Evolutionary conservation across 345 rosid genomes (phyloP).

Genomic region (Brassica nigra): DNA sequence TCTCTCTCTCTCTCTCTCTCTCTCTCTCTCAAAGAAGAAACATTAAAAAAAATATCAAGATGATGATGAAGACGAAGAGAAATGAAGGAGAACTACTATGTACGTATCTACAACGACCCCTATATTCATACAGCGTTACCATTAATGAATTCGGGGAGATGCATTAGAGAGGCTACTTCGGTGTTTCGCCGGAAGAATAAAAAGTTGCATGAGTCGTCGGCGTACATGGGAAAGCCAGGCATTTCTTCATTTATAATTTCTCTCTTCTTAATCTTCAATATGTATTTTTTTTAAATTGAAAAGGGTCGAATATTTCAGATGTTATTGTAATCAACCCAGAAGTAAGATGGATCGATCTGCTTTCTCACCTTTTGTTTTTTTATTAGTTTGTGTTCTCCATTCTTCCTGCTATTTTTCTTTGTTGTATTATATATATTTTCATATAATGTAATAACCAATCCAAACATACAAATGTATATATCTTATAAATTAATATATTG

Average conservation of each 20-base stretch:
- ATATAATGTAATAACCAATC: background rate
- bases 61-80: constrained; percentile 28
- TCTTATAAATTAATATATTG: background rate
- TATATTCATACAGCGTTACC: background rate
- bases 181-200: constrained; percentile 25
- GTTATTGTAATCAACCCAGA: background rate
- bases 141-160: background rate
- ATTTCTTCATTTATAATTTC: constrained; percentile 19
- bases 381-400: background rate
- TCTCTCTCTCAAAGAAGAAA: constrained; percentile 3
- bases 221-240: constrained; percentile 46
- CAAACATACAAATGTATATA: background rate
- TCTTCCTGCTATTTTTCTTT: background rate
- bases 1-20: constrained; percentile 2
- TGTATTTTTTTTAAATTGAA: background rate
- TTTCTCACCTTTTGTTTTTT: background rate
- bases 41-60: background rate
- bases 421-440: background rate
- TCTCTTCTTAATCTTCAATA: background rate
- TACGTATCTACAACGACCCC: background rate
- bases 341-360: constrained; percentile 16
- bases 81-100: constrained; percentile 3
- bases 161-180: constrained; percentile 35
- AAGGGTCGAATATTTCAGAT: background rate
- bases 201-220: constrained; percentile 27